Conservation (phyloP, 352 stramenopile genomes). For the Phytophthora sp. region DNA sequence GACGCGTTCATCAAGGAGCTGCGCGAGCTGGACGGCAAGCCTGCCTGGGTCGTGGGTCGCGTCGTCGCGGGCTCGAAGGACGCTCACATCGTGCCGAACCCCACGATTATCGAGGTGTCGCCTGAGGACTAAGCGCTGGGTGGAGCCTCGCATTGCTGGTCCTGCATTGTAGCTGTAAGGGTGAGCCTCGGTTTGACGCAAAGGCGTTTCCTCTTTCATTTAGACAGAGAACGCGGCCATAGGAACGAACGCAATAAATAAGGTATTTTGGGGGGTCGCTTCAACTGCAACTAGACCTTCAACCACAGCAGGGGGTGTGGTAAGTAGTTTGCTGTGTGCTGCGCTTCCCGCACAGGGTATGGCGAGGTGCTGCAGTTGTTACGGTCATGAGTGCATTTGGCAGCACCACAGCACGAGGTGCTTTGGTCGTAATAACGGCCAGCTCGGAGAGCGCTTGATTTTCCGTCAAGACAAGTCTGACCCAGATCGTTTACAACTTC, state of each 20-base stretch:
- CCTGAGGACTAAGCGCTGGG: conserved; percentile 37
- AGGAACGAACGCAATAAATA: background rate
- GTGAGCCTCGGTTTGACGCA: background rate
- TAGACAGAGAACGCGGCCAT: background rate
- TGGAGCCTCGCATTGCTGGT: background rate
- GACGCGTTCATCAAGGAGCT: conserved; percentile 90
- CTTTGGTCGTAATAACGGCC: no score
- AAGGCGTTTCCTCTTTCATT: background rate
- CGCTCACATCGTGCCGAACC: conserved; percentile 59
- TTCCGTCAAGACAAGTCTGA: no score
- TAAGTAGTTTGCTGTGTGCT: no score
- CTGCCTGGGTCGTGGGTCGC: conserved; percentile 93
- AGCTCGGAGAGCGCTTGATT: no score
- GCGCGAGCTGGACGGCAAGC: conserved; percentile 84
- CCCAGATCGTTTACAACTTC: background rate
- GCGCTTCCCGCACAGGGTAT: no score
- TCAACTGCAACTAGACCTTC: conserved; percentile 16
- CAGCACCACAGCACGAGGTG: no score
- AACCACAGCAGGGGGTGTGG: conserved; percentile 5
- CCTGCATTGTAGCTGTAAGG: background rate
- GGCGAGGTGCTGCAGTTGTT: no score
- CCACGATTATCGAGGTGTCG: conserved; percentile 63
- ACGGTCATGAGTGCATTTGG: no score
- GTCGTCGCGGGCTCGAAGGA: conserved; percentile 81
- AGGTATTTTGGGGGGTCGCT: background rate